Evolutionary conservation across 225 moss, liverwort and hornwort genomes (phyloP).

Genomic region (Pseudisothecium myosuroides): DNA sequence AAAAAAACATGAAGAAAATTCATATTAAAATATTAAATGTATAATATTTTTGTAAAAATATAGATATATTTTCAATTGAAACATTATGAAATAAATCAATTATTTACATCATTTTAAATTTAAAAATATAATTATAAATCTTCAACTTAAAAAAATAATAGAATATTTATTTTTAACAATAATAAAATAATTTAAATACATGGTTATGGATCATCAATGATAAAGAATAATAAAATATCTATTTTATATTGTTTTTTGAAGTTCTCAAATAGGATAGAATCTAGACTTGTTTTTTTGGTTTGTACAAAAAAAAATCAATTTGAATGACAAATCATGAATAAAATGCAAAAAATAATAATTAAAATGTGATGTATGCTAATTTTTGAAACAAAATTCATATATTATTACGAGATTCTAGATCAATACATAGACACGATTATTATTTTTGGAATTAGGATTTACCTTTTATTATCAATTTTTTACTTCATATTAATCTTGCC

Average conservation of each 20-base stretch:
- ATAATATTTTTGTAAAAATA: not conserved
- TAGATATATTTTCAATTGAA: not conserved
- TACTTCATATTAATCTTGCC: not conserved
- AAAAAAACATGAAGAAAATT: not conserved
- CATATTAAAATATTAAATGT: not conserved
- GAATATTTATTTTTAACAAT: too few species aligned
- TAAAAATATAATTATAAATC: not conserved
- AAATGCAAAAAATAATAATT: not conserved
- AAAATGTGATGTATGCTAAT: not conserved
- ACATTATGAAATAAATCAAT: not conserved
- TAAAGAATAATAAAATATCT: not conserved
- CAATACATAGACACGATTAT: not conserved
- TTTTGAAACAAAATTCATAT: not conserved
- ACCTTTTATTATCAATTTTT: not conserved
- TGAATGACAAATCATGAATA: not conserved
- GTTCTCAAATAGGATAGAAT: not conserved
- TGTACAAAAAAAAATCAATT: not conserved
- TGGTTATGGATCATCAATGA: not conserved
- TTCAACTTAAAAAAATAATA: accelerated
- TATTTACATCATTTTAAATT: not conserved
- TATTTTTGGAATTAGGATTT: not conserved
- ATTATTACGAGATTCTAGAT: not conserved
- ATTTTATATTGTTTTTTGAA: not conserved
- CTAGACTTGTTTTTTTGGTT: not conserved
- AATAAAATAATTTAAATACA: too few species aligned